A percentile compares a stretch with the other conserved stretches of the same genome.
Conservation (phyloP, 176 grass and related monocot genomes). For the Oryza brachyantha region DNA sequence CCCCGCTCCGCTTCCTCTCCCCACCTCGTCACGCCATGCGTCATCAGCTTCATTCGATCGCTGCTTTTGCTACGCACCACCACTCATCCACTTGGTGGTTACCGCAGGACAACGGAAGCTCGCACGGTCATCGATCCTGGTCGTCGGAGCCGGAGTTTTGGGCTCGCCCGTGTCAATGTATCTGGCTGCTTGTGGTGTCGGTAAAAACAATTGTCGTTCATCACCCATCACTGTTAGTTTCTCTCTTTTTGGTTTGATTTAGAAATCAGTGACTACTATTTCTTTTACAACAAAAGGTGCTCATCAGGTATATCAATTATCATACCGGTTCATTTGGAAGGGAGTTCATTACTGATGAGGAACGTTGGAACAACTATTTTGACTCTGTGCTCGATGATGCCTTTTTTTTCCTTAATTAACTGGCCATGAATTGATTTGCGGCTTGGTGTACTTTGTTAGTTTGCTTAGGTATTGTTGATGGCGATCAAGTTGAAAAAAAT, state of each 20-base stretch:
- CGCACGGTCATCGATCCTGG: neutral
- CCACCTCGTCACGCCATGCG: conserved; percentile 54
- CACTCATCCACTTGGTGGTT: neutral
- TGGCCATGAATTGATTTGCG: neutral
- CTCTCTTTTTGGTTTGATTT: neutral
- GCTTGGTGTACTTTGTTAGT: neutral
- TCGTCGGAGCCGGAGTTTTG: neutral
- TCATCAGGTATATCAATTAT: neutral
- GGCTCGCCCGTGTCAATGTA: neutral
- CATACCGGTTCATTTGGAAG: neutral
- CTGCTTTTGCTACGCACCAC: neutral
- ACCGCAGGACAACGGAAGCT: neutral
- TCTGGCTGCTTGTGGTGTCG: neutral
- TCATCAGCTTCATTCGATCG: conserved; percentile 34
- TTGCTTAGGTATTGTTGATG: neutral
- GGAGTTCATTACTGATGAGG: neutral
- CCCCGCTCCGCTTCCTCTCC: conserved; percentile 2
- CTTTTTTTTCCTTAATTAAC: neutral
- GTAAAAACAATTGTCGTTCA: neutral
- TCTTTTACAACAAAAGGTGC: neutral
- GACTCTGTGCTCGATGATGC: neutral
- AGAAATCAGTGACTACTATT: neutral
- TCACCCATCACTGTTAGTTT: no score
- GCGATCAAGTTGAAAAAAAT: neutral
- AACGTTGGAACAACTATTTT: neutral